Base-by-base conservation (phyloP, 2,329 filamentous ascomycete genomes). In the Pleurostoma richardsiae region DNA sequence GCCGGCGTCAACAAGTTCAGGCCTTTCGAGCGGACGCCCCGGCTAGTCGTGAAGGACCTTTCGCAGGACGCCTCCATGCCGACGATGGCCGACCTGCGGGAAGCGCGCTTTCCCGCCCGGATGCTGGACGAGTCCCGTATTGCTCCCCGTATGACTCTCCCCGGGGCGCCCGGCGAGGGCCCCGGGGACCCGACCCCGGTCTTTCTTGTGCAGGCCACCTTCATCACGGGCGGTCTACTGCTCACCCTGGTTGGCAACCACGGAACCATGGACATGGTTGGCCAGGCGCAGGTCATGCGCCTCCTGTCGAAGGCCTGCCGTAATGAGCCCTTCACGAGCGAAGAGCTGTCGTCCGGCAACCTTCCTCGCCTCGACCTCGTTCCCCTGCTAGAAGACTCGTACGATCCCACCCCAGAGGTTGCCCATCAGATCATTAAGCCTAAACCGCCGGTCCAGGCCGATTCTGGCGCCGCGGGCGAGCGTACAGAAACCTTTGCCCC, bases 161-260 rank as follows among this genome's bases (percentile, higher is more conserved):
- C 67, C 0, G 40, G 49, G 36, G 55, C 59, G 0, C 59, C 53
- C 1, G 59, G 59, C 6, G 39, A 57, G 26, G 54, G 58, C 44
- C 39, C 52, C 3, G 44, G n/a, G 19, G 29, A 29, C 27, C 39
- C 40, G n/a, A 11, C 30, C 2, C 68, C 68, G 4, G 74, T 79
- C 1, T 57, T 80, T 39, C 49, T 71, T 1, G 49, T 77, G 2
- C 76, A 79, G 51, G 65, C 66, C 2, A 79, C 67, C 42, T 70
- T 77, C 45, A 68, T 80, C 36, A 44, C 52, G 2, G 74, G 70
- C 4, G 77, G 76, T 0, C 52, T 82, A 0, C 49, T 82, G 2
- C 62, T 82, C 6, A 74, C 70, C 3, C 61, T 79, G 28, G 65
- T 66, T 29, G 67, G 63, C 6, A 68, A 77, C 28, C 79, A 82